Evolutionary conservation across 2,329 filamentous ascomycete species (phyloP), one percentile per base, ranked within the genome.

Genomic region (Dactylonectria estremocensis): DNA sequence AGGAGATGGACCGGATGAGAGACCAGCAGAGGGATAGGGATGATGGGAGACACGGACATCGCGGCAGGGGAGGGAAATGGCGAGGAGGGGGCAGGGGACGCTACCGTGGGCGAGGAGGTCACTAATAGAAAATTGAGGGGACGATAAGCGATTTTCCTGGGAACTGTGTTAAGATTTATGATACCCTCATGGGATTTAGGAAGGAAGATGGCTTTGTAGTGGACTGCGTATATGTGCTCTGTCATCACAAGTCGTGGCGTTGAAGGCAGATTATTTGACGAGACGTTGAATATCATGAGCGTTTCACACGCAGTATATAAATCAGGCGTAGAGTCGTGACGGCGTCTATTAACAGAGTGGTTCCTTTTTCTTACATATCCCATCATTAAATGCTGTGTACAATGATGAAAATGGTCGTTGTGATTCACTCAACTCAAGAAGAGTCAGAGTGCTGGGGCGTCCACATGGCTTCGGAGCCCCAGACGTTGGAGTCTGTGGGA

Each of bases 381-480:
- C 67, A 72, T 69, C 71, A 74, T 76, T 68, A 73, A 64, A 59
- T 65, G 59, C 61, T 62, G 67, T 63, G 64, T 71, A 68, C 57
- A 73, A 49, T 64, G 66, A 56, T 57, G 64, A 66, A 48, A 57
- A 53, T 64, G 57, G 65, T 53, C 49, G 69, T 62, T 66, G 65
- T 65, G 48, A 50, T 54, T 72, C 66, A 62, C 66, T 20, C 54
- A 55, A 22, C 50, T 72, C 59, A 76, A 53, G 71, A 67, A 35
- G 73, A 66, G 20, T 69, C 77, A 16, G 74, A 67, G n/a, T 61
- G 49, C 35, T 80, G 72, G 14, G 76, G 72, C 35, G 74, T 81
- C 88, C 86, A 83, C 70, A 88, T 76, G 11, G 82, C 72, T 50
- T 83, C 75, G 74, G 83, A 75, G 66, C 78, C 78, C 82, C 82